Base-by-base conservation (phyloP, 148 eudicot species). In the Drosera capensis region DNA sequence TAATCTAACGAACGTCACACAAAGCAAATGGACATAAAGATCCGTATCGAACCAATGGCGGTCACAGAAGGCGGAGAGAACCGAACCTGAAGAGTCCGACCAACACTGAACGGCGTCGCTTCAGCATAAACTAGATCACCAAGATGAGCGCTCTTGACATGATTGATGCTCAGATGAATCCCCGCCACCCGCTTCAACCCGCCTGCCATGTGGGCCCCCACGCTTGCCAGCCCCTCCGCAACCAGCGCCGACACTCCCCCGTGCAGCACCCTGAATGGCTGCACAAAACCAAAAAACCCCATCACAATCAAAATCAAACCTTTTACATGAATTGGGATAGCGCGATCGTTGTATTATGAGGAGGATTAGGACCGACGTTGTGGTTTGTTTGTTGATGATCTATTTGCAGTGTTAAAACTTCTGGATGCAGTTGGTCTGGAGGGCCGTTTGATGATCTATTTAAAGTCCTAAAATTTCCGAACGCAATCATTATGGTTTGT, bases 231-330 rank as follows among this genome's bases (percentile, higher is more conserved):
- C 14, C 70, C 56, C 59, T 79, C 88, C 8, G 87, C 64, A 55
- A 83, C 69, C 57, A 83, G 9, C 3, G 94, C 87, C 28, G 84
- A 83, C n/a, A 79, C 84, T 30, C 94, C 94, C 14, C 94, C 84
- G 31, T 79, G 83, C 40, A 84, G 59, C 52, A 79, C 85, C 68
- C 74, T 71, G 55, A 79, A 84, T 0, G 94, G 88, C 94, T 82
- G 67, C 48, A 18, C 11, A 4, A n/a, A 9, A 14, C 2, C 16
- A 20, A 11, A 39, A 39, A 31, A 7, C 36, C 14, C 14, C 42
- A 14, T 13, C 42, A 39, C 14, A 5, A 39, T 14, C 18, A 39
- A 39, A 39, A 13, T 13, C 42, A 39, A 14, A 39, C 18, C 42
- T 39, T 3, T 39, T 16, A 39, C 14, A 14, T n/a, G n/a, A n/a